These are phyloP conservation scores for Komagataella ulmi DNA, from an alignment of 805 yeast species.

Conservation along the genomic window DNA sequence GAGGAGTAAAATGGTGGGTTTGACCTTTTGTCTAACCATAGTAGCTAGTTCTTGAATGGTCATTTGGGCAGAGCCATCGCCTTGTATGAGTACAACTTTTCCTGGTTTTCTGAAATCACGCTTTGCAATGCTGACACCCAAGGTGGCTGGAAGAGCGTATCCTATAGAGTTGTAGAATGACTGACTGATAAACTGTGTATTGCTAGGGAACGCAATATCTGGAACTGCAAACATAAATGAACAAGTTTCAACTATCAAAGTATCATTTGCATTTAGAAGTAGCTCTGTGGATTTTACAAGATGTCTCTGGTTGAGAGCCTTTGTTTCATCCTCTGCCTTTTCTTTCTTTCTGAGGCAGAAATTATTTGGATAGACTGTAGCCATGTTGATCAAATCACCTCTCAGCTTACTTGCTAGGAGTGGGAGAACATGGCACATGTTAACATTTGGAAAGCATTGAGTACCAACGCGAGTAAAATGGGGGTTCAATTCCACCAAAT, in stretches of 20 bases:
- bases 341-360: not conserved
- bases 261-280: constrained; percentile 45
- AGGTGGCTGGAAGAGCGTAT: constrained; percentile 73
- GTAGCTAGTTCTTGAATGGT: constrained; percentile 75
- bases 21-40: constrained; percentile 41
- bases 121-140: constrained; percentile 71
- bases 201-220: constrained; percentile 47
- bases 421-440: not conserved
- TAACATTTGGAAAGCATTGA: not conserved
- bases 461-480: not conserved
- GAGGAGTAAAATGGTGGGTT: constrained; percentile 59
- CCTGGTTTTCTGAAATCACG: constrained; percentile 33
- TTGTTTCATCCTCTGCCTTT: not conserved
- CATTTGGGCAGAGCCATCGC: constrained; percentile 95
- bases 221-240: constrained; percentile 69
- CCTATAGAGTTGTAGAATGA: constrained; percentile 80
- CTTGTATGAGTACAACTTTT: constrained; percentile 64
- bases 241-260: constrained; percentile 73
- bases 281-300: not conserved
- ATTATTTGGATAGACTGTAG: not conserved
- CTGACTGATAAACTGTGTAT: constrained; percentile 44
- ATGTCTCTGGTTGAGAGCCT: not conserved
- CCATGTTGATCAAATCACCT: not conserved
- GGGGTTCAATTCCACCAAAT: not conserved
- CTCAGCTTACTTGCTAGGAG: not conserved